These are phyloP conservation scores for Cercospora brassicicola DNA, from an alignment of 2,329 filamentous ascomycete genomes.

Conservation along the genomic window DNA sequence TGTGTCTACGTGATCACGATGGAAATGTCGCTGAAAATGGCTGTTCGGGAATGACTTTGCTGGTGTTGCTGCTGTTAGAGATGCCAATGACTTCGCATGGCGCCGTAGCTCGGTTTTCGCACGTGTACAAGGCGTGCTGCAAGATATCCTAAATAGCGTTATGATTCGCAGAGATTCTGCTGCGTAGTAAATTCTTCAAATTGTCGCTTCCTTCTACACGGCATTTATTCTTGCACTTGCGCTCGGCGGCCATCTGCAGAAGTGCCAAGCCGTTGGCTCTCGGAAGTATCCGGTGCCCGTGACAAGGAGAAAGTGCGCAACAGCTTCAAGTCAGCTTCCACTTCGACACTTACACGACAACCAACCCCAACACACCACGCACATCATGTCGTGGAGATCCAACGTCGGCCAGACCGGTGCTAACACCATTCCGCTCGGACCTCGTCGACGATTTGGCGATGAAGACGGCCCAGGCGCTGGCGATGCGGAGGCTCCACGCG, in stretches of 20 bases:
- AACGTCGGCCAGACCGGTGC: conserved; percentile 87
- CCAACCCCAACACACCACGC: conserved; percentile 6
- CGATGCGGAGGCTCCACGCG: conserved; percentile 40
- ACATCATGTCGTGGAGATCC: conserved; percentile 63
- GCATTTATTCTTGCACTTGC: background rate
- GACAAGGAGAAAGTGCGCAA: background rate
- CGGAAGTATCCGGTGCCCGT: background rate
- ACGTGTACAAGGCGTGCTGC: background rate
- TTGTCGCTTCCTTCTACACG: background rate
- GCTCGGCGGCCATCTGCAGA: background rate
- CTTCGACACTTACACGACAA: conserved; percentile 7
- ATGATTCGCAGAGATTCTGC: background rate
- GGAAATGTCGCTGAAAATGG: background rate
- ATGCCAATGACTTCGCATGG: background rate
- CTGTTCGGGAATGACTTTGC: background rate
- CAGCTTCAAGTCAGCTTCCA: background rate
- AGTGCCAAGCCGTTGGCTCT: background rate
- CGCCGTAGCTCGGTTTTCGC: background rate
- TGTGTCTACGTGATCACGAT: background rate
- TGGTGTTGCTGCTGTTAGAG: background rate
- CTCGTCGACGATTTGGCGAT: conserved; percentile 72
- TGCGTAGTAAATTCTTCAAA: background rate
- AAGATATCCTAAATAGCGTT: conserved; percentile 4
- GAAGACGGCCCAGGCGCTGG: conserved; percentile 47
- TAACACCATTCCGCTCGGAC: conserved; percentile 95